phyloP scores from a whole-genome alignment of 345 rosid species.

The Turnera subulata region DNA sequence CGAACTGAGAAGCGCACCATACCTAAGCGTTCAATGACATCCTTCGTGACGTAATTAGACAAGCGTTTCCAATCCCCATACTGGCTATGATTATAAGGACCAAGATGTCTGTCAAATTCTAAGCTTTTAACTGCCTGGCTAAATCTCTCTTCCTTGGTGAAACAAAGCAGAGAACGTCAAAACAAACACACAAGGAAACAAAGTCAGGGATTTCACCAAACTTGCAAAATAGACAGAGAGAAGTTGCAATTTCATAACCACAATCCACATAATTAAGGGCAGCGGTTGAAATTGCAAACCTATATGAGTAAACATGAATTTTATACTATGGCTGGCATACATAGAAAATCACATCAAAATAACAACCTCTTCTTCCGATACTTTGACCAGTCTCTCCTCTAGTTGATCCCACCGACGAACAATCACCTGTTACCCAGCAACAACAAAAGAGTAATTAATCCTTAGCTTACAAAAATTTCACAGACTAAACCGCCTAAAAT shows the following conservation, averaged over 20 bases:
- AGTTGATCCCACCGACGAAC: constrained; percentile 72
- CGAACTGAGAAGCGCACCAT: not conserved
- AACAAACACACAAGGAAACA: not conserved
- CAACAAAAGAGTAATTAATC: constrained; percentile 4
- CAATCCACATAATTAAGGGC: no score
- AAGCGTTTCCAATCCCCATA: constrained; percentile 71
- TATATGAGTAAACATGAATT: no score
- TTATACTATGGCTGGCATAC: not conserved
- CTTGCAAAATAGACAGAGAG: not conserved
- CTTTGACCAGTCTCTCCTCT: constrained; percentile 58
- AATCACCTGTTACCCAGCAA: constrained; percentile 50
- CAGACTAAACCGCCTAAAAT: no score
- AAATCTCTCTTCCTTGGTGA: constrained; percentile 67
- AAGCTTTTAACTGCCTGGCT: constrained; percentile 53
- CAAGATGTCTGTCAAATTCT: constrained; percentile 80
- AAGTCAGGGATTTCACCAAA: not conserved
- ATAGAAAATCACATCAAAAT: not conserved
- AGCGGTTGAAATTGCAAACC: not conserved
- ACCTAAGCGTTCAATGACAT: constrained; percentile 63
- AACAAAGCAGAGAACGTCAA: constrained; percentile 3
- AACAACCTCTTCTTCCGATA: constrained; percentile 79
- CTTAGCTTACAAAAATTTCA: not conserved
- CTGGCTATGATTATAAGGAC: constrained; percentile 65
- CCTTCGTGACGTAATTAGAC: constrained; percentile 57
- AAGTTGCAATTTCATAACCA: no score